Base-by-base conservation (phyloP, 2,329 filamentous ascomycete species). In the Colletotrichum shisoi region DNA sequence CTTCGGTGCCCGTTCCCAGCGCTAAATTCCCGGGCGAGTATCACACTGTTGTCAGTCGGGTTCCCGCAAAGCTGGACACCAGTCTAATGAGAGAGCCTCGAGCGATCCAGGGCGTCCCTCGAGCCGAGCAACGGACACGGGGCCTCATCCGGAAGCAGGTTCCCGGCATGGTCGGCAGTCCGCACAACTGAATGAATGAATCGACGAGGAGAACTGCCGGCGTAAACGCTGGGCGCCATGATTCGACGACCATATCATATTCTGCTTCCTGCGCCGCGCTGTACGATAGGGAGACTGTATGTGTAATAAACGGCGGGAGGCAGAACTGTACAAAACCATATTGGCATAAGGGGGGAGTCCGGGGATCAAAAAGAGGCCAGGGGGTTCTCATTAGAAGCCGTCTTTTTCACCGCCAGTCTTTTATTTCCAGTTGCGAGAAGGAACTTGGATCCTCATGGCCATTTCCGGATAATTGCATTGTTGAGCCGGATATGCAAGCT, bases 61-160 rank as follows among this genome's bases (percentile, higher is more conserved):
- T 92, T 44, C 95, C 95, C 5, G 88, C 92, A 8, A 94, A 92
- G 74, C 84, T 99, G 11, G 95, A 99, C 73, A 86, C 90, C 4
- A 86, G 88, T 15, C 82, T 97, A 53, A 97, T 98, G 93, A 92
- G 93, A 76, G 94, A 97, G 78, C 94, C 94, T 37, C 87, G 94
- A 65, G 89, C 92, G 69, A 94, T 97, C 45, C 93, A 96, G 76
- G 94, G 94, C 42, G 89, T 93, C n/a, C 93, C 93, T 27, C 81
- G 86, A 40, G 82, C 84, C 19, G 84, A 86, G 66, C 81, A 83
- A 63, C 80, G 81, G n/a, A 79, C 79, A 8, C 80, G 80, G 45
- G 83, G 83, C 34, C 77, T 88, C 56, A 73, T 84, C 60, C 77
- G 85, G 70, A 88, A 88, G 74, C 85, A 87, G 72, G 85, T 88